Evolutionary conservation across 1,139 yeast species (phyloP).

Genomic region (Taiozyma sp.): DNA sequence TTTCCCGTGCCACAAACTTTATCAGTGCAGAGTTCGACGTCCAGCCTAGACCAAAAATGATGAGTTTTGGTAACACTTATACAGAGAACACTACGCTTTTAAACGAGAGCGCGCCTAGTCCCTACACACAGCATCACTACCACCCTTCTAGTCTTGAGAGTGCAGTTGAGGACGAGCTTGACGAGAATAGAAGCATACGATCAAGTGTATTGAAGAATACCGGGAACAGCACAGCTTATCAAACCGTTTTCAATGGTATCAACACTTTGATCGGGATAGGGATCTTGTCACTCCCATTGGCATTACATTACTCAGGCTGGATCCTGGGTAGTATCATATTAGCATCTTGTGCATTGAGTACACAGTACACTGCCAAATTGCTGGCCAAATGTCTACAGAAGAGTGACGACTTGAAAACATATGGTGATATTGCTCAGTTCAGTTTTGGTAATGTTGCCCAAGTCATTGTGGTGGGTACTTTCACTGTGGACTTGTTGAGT

Average conservation of each 20-base stretch:
- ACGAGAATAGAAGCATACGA: slow-evolving; percentile 34
- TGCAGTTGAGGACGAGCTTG: slow-evolving; percentile 45
- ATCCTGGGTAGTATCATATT: slow-evolving; percentile 48
- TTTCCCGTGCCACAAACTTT: slow-evolving; percentile 21
- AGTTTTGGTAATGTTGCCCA: slow-evolving; percentile 51
- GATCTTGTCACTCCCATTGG: slow-evolving; percentile 77
- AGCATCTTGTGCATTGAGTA: slow-evolving; percentile 45
- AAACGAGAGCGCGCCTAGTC: background rate
- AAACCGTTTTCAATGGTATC: slow-evolving; percentile 82
- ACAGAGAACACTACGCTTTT: slow-evolving; percentile 10
- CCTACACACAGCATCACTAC: background rate
- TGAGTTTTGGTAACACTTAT: slow-evolving; percentile 11
- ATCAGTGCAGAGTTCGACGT: slow-evolving; percentile 23
- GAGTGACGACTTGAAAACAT: slow-evolving; percentile 60
- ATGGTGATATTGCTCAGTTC: slow-evolving; percentile 71
- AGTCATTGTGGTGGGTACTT: slow-evolving; percentile 52
- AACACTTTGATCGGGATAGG: slow-evolving; percentile 88
- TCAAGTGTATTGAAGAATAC: slow-evolving; percentile 38
- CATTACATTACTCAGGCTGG: slow-evolving; percentile 80
- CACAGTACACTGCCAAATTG: slow-evolving; percentile 55
- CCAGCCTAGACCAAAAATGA: slow-evolving; percentile 12
- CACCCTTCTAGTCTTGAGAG: background rate
- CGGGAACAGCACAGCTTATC: slow-evolving; percentile 57
- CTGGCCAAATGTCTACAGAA: slow-evolving; percentile 52
- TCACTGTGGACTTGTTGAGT: slow-evolving; percentile 64